Evolutionary conservation across 768 basidiomycete species (phyloP), one percentile per base, ranked within the genome.

Genomic region (Boletus bicolor): DNA sequence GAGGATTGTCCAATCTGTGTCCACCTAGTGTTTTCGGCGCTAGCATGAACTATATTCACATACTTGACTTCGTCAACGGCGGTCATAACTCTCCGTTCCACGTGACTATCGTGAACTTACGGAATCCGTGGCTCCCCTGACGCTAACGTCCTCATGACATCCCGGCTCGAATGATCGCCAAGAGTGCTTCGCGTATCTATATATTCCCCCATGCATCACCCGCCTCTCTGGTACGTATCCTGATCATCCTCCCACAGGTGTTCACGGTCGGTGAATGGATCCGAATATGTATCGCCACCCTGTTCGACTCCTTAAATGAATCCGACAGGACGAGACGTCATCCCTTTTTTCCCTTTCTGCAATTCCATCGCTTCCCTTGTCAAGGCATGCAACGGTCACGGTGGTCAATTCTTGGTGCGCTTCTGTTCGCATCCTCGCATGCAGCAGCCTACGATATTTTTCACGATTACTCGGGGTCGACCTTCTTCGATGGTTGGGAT

Each of bases 401-500:
- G 38, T 45, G 49, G 54, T 56, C 54, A 1, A n/a, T 49, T 32
- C 21, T 50, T 4, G 42, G 50, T 6, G 10, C 43, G 5, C 53
- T 63, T 11, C 11, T 41, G 38, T 30, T 59, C 30, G 44, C 35
- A 9, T 47, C 56, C 9, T 61, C 45, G 19, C 34, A 30, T 24
- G 58, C 44, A 17, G 35, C 42, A 5, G 61, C 64, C 34, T 80
- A 78, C 63, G 59, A 68, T 34, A 67, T 81, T 10, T 44, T 79
- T 7, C 75, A 67, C 10, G 76, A 77, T 37, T 79, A 83, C 62
- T 64, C 75, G 14, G 84, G 84, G 0, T 38, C 55, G 1, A 73
- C 69, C 0, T 86, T 86, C 67, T 86, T 85, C 57, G 69, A 82
- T 53, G 65, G 72, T 3, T 86, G 82, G 82, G 67, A 75, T 51